Evolutionary conservation across 495 filamentous ascomycete species (phyloP).

Genomic region (Penicillium pancosmium): DNA sequence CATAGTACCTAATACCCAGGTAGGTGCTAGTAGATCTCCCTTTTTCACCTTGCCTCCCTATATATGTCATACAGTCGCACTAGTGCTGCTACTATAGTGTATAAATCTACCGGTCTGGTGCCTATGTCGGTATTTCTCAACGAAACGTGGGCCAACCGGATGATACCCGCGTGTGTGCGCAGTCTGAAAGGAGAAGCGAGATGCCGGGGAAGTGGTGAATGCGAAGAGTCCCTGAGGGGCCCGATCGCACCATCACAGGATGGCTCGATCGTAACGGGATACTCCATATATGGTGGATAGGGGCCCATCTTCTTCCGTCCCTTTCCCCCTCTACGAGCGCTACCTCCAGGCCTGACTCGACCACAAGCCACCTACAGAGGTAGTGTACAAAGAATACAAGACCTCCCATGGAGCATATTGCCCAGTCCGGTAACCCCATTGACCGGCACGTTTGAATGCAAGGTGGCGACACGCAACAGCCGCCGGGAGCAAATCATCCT

Average conservation of each 20-base stretch:
- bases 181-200: not conserved
- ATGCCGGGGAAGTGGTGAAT: not conserved
- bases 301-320: not conserved
- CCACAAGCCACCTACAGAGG: not conserved
- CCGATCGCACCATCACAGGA: constrained; percentile 3
- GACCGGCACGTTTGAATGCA: constrained; percentile 28
- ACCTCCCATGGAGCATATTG: constrained; percentile 1
- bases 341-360: no score
- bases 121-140: not conserved
- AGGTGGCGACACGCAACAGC: constrained; percentile 31
- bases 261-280: not conserved
- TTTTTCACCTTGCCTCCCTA: no score
- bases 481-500: constrained; percentile 31
- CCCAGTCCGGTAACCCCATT: constrained; percentile 1
- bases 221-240: not conserved
- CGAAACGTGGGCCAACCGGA: constrained; percentile 6
- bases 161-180: not conserved
- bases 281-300: not conserved
- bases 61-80: not conserved
- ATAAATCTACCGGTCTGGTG: not conserved
- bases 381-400: not conserved
- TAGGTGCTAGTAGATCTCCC: no score
- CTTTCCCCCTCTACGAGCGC: no score
- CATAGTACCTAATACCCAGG: no score
- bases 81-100: not conserved